Base-by-base conservation (phyloP, 192 early-diverging fungal genomes). In the Entomortierella beljakovae region DNA sequence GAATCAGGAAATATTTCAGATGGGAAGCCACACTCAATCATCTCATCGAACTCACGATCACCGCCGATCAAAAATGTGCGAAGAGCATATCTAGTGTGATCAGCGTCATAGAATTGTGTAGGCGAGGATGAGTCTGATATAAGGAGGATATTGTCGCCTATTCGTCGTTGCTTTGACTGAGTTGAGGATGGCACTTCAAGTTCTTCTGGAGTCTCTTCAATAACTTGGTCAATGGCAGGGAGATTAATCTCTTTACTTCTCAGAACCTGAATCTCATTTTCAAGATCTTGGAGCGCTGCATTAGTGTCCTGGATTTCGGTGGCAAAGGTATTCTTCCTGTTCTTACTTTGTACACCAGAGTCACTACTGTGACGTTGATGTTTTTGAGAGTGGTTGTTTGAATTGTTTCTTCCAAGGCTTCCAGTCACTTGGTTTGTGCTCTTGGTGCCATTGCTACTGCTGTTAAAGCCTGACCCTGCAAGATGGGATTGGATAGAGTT, bases 11-110 rank as follows among this genome's bases (percentile, higher is more conserved):
- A 40, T 0, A 37, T 28, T 35, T 68, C 55, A 29, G 67, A 61
- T 0, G 71, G 63, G 57, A 83, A 83, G 4, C 82, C 82, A 32
- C 62, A 57, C 35, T 75, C 55, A 22, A 83, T 52, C 77, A 83
- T 71, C 35, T 83, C 71, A 1, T 83, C 82, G 55, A 80, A 83
- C 29, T 59, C 31, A 0, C 25, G 29, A 7, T 55, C 60, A 2
- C 25, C 16, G 20, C 26, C 49, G 1, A 43, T 29, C 51, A 70
- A 9, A 29, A 64, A 70, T 11, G 31, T 40, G 23, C 62, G 66
- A 0, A 79, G 62, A 29, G 61, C 75, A 26, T 50, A 35, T 4
- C 75, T 33, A 1, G 62, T 70, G 11, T 79, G 61, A 3, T 16
- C 23, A 6, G 75, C 31, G 23, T 70, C 56, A 28, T 79, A 79